A percentile compares a stretch with the other conserved stretches of the same genome.
Evolutionary conservation across 2,329 filamentous ascomycete genomes (phyloP).

Genomic region (Fusarium compactum): DNA sequence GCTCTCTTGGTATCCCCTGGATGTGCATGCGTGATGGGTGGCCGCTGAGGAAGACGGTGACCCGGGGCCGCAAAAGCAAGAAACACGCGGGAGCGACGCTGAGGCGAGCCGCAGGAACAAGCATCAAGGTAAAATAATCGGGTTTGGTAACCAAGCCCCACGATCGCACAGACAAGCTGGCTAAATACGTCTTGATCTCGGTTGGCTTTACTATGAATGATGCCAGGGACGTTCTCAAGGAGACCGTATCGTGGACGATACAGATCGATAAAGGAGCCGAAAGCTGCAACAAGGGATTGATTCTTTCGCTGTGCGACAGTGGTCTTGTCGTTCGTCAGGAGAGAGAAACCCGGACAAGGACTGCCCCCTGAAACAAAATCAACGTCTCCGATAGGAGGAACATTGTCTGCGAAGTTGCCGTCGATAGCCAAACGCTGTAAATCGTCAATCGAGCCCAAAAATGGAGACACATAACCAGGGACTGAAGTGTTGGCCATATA

Average conservation of each 20-base stretch:
- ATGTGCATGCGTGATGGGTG: constrained; percentile 72
- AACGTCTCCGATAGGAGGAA: constrained; percentile 72
- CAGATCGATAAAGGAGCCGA: constrained; percentile 79
- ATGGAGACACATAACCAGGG: constrained; percentile 62
- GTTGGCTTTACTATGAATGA: constrained; percentile 64
- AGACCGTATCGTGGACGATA: constrained; percentile 81
- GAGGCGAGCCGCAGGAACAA: constrained; percentile 75
- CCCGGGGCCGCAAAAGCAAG: constrained; percentile 78
- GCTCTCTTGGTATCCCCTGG: constrained; percentile 51
- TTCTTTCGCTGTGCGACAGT: constrained; percentile 72
- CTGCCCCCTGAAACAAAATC: constrained; percentile 79
- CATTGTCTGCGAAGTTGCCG: constrained; percentile 59
- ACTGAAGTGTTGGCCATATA: constrained; percentile 74
- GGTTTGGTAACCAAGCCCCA: constrained; percentile 82
- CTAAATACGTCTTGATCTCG: constrained; percentile 75
- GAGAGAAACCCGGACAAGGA: constrained; percentile 82
- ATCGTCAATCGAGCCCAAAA: constrained; percentile 79
- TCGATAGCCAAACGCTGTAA: constrained; percentile 68
- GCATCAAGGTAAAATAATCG: constrained; percentile 76
- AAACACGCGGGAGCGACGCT: constrained; percentile 76
- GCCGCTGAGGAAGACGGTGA: constrained; percentile 65
- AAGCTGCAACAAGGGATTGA: constrained; percentile 81
- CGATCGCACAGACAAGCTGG: constrained; percentile 78
- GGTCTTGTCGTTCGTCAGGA: constrained; percentile 68
- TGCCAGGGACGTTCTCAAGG: constrained; percentile 80